A percentile compares a stretch with the other conserved stretches of the same genome.
Conservation (phyloP, 441 rosid genomes). For the Pelargonium australe region DNA sequence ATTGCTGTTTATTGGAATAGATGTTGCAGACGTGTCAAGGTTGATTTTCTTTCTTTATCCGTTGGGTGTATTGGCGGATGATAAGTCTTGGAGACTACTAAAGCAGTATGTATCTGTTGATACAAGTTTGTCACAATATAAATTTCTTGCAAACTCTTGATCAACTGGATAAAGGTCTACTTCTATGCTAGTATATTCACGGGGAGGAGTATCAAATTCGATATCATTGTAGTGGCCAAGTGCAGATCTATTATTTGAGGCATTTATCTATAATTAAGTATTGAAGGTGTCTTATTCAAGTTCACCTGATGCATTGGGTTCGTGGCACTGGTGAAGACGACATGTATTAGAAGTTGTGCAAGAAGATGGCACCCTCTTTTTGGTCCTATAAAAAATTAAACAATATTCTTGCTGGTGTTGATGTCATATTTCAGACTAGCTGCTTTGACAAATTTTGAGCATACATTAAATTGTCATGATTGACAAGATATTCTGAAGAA, state of each 20-base stretch:
- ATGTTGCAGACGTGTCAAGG: neutral
- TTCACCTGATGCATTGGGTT: neutral
- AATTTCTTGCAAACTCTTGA: neutral
- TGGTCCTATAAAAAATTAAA: neutral
- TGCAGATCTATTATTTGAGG: neutral
- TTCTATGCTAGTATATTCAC: no score
- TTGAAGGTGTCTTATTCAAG: neutral
- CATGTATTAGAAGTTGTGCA: neutral
- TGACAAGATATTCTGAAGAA: neutral
- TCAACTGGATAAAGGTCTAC: neutral
- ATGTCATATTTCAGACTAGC: neutral
- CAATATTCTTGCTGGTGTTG: neutral
- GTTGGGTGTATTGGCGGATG: no score
- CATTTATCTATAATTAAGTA: neutral
- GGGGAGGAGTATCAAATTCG: neutral
- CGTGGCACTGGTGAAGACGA: neutral
- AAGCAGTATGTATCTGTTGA: no score
- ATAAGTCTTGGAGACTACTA: no score
- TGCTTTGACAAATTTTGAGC: neutral
- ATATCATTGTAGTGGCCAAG: neutral
- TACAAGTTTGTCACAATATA: no score
- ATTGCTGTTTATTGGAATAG: neutral
- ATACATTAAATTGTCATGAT: neutral
- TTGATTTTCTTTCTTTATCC: neutral
- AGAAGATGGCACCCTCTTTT: no score